Conservation (phyloP, 176 grass and related monocot species). For the Phragmites australis region DNA sequence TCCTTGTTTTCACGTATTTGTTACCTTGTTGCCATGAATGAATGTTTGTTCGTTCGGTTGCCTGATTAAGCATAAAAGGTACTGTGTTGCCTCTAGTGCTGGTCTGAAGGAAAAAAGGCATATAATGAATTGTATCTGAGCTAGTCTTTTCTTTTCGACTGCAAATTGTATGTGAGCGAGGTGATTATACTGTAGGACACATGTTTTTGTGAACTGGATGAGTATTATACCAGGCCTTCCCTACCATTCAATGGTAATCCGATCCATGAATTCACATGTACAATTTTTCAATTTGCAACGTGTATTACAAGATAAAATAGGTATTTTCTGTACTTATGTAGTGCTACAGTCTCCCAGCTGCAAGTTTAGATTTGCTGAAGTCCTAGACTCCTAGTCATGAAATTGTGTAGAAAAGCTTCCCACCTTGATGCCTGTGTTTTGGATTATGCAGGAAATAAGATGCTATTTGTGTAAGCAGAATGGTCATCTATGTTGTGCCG, state of each 20-base stretch:
- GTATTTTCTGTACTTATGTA: constrained; percentile 13
- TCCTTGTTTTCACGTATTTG: constrained; percentile 9
- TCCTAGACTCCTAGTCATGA: not conserved
- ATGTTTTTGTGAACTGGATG: not conserved
- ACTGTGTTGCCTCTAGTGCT: not conserved
- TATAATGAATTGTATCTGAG: constrained; percentile 17
- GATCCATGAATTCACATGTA: not conserved
- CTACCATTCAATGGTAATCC: not conserved
- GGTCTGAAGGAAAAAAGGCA: not conserved
- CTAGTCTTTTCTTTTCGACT: not conserved
- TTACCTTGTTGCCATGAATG: not conserved
- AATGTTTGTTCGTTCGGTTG: not conserved
- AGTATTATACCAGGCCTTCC: not conserved
- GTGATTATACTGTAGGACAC: constrained; percentile 14
- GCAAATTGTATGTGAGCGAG: not conserved
- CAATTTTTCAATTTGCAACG: not conserved
- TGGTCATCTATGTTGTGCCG: constrained; percentile 87
- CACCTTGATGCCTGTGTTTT: constrained; percentile 30
- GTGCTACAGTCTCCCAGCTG: constrained; percentile 18
- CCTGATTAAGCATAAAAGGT: not conserved
- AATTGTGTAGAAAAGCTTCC: constrained; percentile 11
- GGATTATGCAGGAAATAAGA: constrained; percentile 73
- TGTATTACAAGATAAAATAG: not conserved
- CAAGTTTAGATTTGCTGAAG: not conserved
- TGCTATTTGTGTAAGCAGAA: constrained; percentile 86